Evolutionary conservation across 1,284 basidiomycete genomes (phyloP).

Genomic region (Xanthoconium separans): DNA sequence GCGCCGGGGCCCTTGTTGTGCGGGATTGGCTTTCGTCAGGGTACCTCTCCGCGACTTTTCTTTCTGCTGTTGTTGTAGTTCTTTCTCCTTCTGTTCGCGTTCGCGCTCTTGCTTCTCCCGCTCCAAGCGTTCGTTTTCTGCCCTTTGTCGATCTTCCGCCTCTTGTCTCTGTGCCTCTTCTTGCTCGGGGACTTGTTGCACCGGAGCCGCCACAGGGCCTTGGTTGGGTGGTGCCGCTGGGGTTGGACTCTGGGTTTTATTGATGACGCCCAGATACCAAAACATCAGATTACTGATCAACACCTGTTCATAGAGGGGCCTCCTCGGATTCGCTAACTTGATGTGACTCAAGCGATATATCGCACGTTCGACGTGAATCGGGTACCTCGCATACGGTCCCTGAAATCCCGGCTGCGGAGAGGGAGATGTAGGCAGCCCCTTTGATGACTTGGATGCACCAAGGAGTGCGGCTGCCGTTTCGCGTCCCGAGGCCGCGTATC

Average conservation of each 20-base stretch:
- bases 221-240: conserved; percentile 32
- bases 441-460: conserved; percentile 78
- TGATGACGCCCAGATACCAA: conserved; percentile 99
- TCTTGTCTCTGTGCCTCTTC: conserved; percentile 40
- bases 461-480: conserved; percentile 82
- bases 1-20: conserved; percentile 45
- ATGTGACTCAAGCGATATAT: conserved; percentile 98
- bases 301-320: conserved; percentile 97
- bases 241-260: conserved; percentile 65
- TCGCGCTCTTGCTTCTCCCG: conserved; percentile 47
- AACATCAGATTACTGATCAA: conserved; percentile 99
- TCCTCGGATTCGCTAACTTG: conserved; percentile 95
- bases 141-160: conserved; percentile 45
- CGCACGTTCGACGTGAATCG: conserved; percentile 96
- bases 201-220: conserved; percentile 11
- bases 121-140: conserved; percentile 44
- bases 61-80: conserved; percentile 50
- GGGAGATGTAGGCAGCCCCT: conserved; percentile 56
- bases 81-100: conserved; percentile 41
- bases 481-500: conserved; percentile 60
- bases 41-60: conserved; percentile 56
- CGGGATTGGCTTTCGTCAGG: conserved; percentile 50
- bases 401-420: conserved; percentile 58
- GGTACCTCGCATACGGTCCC: conserved; percentile 81
- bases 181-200: conserved; percentile 26